Percentiles rank a stretch among this genome's conserved stretches.
phyloP scores from a whole-genome alignment of 768 basidiomycete species.

The Tylopilus felleus region DNA sequence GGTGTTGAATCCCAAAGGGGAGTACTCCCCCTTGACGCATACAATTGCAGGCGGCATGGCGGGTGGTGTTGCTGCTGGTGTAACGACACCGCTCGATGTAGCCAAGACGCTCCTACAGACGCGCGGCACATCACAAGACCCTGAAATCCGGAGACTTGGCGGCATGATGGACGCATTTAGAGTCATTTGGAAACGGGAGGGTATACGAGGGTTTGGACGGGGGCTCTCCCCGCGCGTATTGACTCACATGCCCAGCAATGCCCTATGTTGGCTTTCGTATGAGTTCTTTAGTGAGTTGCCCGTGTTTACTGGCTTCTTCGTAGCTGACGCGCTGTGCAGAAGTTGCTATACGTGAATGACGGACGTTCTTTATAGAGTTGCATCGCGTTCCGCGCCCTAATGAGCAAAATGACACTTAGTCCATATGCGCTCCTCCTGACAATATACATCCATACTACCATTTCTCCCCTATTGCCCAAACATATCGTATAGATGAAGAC shows the following conservation, averaged over 20 bases:
- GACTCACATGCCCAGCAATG: constrained; percentile 96
- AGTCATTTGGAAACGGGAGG: constrained; percentile 86
- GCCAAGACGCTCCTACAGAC: constrained; percentile 98
- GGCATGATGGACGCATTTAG: constrained; percentile 87
- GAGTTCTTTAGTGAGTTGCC: constrained; percentile 91
- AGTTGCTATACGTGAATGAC: constrained; percentile 55
- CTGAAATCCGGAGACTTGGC: constrained; percentile 75
- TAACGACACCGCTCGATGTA: constrained; percentile 96
- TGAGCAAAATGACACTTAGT: not conserved
- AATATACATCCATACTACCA: constrained; percentile 19
- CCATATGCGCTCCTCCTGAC: constrained; percentile 4
- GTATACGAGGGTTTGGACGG: constrained; percentile 78
- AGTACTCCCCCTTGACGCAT: constrained; percentile 92
- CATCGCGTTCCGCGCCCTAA: constrained; percentile 5
- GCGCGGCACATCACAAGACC: constrained; percentile 81
- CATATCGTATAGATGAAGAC: not conserved
- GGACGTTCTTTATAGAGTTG: constrained; percentile 18
- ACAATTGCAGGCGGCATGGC: constrained; percentile 89
- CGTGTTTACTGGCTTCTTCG: not conserved
- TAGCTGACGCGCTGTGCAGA: constrained; percentile 39
- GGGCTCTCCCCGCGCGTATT: constrained; percentile 89
- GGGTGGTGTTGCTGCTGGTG: constrained; percentile 90
- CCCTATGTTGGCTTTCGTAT: constrained; percentile 95
- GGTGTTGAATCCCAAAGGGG: constrained; percentile 77
- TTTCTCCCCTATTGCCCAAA: not conserved